Conservation (phyloP, 176 grass and related monocot genomes). For the Carex cristatella region DNA sequence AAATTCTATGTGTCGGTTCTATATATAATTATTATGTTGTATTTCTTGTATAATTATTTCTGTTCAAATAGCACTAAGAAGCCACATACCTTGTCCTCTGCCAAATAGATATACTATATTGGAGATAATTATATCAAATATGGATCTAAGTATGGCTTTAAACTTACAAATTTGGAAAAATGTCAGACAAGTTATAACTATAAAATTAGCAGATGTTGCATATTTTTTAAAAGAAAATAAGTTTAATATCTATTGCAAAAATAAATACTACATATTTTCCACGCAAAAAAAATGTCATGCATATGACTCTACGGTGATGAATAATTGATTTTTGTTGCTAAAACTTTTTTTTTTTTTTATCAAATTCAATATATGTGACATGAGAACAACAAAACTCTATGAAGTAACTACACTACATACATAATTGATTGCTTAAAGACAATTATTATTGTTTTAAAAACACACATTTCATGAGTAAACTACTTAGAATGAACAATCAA, state of each 20-base stretch:
- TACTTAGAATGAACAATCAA: neutral
- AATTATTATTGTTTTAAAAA: neutral
- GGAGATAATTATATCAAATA: no score
- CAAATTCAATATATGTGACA: neutral
- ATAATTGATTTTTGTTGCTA: no score
- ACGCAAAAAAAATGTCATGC: neutral
- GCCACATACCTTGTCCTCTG: neutral
- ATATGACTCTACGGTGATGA: no score
- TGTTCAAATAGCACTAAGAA: neutral
- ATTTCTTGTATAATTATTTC: neutral
- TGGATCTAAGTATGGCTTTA: no score
- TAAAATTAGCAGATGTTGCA: neutral
- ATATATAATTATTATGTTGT: neutral
- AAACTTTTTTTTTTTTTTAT: neutral
- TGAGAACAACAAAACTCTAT: neutral
- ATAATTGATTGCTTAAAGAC: neutral
- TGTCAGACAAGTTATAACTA: no score
- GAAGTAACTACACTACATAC: neutral
- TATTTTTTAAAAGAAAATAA: neutral
- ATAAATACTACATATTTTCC: neutral
- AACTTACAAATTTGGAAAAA: no score
- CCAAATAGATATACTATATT: no score
- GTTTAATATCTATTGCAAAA: neutral
- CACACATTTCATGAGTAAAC: neutral
- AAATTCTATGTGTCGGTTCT: neutral